Base-by-base conservation (phyloP, 805 yeast species). In the Lipomyces mesembrius region DNA sequence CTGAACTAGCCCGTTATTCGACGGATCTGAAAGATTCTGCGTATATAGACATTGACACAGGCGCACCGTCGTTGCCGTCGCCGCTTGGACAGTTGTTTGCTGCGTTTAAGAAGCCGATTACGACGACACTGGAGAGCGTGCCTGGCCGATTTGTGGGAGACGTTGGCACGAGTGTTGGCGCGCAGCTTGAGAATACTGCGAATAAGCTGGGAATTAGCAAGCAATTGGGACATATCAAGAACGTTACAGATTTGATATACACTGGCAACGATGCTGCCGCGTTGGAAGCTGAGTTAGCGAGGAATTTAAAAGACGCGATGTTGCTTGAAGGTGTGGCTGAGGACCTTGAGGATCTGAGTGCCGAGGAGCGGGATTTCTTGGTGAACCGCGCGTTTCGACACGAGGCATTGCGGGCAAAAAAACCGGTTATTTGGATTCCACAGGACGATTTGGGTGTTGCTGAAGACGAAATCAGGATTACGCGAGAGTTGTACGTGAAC, bases 371-470 rank as follows among this genome's bases (percentile, higher is more conserved):
- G n/a, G 75, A 74, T n/a, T 66, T 62, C 53, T 55, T 74, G 9
- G 65, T 73, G 4, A 61, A 68, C 20, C 74, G 72, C 32, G 72
- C 78, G 20, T 79, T 76, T 62, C 72, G 69, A 57, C 77, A 78
- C 63, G 78, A 79, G 3, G 76, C 77, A 4, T 63, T 75, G 20
- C 68, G 76, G 27, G 66, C 70, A 8, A 66, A 59, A 14, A 66
- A 73, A 27, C 80, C 81, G 11, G 72, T 79, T 32, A 74, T 83
- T 1, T 82, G 85, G 85, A 66, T 84, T 2, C 85, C 85, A 0
- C 67, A 71, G 27, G 85, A 84, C 69, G 69, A 65, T 22, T 70
- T 75, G 9, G 83, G 83, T 0, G 71, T 80, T 9, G 77, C 80
- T 1, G 73, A 71, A 4, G 78, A 78, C 62, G 79, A 78, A 61